phyloP scores from a whole-genome alignment of 352 stramenopile genomes.

The Peronospora destructor region DNA sequence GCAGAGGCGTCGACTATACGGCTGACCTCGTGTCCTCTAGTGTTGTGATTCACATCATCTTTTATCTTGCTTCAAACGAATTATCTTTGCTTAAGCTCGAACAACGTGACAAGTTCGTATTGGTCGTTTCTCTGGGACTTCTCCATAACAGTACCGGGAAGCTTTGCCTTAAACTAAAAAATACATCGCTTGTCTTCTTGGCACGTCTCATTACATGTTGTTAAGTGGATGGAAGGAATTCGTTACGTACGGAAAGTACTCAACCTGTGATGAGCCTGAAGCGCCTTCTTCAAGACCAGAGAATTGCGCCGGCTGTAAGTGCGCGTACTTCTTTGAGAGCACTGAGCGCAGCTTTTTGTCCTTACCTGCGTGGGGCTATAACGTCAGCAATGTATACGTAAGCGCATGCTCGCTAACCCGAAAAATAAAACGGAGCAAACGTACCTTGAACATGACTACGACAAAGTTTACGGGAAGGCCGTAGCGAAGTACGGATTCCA shows the following conservation, averaged over 20 bases:
- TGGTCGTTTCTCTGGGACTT: conserved; percentile 7
- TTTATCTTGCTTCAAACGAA: conserved; percentile 18
- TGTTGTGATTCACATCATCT: conserved; percentile 6
- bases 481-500: conserved; percentile 96
- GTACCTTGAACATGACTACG: conserved; percentile 73
- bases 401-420: neutral
- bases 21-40: conserved; percentile 35
- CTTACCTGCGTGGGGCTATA: conserved; percentile 62
- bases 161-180: neutral
- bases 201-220: conserved; percentile 18
- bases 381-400: neutral
- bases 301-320: conserved; percentile 80
- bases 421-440: conserved; percentile 12
- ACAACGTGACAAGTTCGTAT: conserved; percentile 15
- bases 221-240: conserved; percentile 68
- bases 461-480: conserved; percentile 95
- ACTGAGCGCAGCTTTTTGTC: conserved; percentile 79
- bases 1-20: conserved; percentile 18
- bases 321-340: conserved; percentile 80
- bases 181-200: conserved; percentile 2
- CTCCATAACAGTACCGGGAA: conserved; percentile 2
- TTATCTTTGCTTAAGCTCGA: conserved; percentile 10
- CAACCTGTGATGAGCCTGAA: conserved; percentile 45
- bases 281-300: conserved; percentile 67
- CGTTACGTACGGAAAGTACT: conserved; percentile 82